A percentile compares a stretch with the other conserved stretches of the same genome.
Evolutionary conservation across 2,329 filamentous ascomycete genomes (phyloP).

Genomic region (Aureobasidium melanogenum): DNA sequence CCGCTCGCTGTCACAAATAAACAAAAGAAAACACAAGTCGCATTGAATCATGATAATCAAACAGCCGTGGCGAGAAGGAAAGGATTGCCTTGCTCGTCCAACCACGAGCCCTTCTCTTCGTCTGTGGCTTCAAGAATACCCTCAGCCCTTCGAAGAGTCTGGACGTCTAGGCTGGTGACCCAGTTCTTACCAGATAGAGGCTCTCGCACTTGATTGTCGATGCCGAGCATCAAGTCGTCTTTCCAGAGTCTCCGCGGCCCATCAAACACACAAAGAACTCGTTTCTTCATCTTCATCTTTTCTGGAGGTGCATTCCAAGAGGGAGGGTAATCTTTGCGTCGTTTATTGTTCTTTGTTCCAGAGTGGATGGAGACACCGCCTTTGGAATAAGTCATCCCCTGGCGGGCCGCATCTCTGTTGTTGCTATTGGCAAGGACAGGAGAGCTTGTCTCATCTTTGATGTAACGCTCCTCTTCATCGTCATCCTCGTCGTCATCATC

Average conservation of each 20-base stretch:
- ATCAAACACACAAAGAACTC: slow-evolving; percentile 87
- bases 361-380: slow-evolving; percentile 54
- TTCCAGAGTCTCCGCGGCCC: slow-evolving; percentile 83
- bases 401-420: slow-evolving; percentile 33
- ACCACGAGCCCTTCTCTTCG: slow-evolving; percentile 81
- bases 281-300: slow-evolving; percentile 98
- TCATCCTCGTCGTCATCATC: slow-evolving; percentile 54
- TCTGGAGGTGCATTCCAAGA: slow-evolving; percentile 88
- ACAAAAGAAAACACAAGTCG: not conserved
- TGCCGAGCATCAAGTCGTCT: slow-evolving; percentile 98
- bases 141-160: slow-evolving; percentile 80
- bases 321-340: slow-evolving; percentile 84
- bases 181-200: slow-evolving; percentile 63
- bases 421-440: not conserved
- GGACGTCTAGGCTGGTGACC: slow-evolving; percentile 86
- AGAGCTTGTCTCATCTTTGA: slow-evolving; percentile 22
- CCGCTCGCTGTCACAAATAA: not conserved
- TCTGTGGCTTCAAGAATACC: slow-evolving; percentile 71
- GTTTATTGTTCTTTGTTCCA: slow-evolving; percentile 60
- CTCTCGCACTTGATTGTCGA: slow-evolving; percentile 86
- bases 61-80: not conserved
- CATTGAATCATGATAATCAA: not conserved
- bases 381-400: slow-evolving; percentile 69
- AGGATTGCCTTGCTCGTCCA: slow-evolving; percentile 47
- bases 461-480: slow-evolving; percentile 45